Conservation (phyloP, 2,329 filamentous ascomycete genomes). For the Passalora sequoiae region DNA sequence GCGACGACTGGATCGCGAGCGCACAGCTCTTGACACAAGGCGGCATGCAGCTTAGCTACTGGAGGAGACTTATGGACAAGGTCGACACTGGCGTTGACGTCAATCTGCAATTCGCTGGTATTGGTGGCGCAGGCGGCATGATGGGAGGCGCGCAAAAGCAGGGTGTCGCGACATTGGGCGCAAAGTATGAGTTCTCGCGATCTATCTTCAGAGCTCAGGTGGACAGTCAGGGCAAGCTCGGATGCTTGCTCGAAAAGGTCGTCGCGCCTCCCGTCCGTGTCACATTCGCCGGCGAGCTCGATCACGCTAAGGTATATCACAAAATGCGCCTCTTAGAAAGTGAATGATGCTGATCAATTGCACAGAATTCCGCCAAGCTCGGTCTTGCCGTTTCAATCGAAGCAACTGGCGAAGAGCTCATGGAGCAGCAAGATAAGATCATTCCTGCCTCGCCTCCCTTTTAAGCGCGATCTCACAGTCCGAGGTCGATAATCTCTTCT, state of each 20-base stretch:
- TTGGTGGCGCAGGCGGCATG: conserved; percentile 57
- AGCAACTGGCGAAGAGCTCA: conserved; percentile 74
- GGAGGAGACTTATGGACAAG: conserved; percentile 86
- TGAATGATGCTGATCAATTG: not conserved
- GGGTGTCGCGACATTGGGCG: conserved; percentile 82
- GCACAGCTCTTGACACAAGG: conserved; percentile 86
- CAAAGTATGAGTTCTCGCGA: conserved; percentile 97
- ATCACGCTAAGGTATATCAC: conserved; percentile 80
- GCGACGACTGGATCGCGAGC: conserved; percentile 85
- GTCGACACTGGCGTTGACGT: conserved; percentile 95
- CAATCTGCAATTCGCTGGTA: conserved; percentile 72
- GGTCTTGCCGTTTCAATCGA: conserved; percentile 91
- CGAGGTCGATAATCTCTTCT: conserved; percentile 17
- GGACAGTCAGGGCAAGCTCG: conserved; percentile 90
- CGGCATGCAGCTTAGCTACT: conserved; percentile 85
- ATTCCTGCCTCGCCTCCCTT: conserved; percentile 41
- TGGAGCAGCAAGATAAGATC: conserved; percentile 65
- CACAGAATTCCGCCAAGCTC: conserved; percentile 87
- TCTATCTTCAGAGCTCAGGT: conserved; percentile 94
- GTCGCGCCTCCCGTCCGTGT: conserved; percentile 87
- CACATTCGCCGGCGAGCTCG: conserved; percentile 93
- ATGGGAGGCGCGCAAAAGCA: conserved; percentile 74
- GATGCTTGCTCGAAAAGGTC: conserved; percentile 89
- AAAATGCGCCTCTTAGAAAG: not conserved
- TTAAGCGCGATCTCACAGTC: conserved; percentile 19